Evolutionary conservation across 225 moss, liverwort and hornwort species (phyloP).

Genomic region (Sphagnum contortum): DNA sequence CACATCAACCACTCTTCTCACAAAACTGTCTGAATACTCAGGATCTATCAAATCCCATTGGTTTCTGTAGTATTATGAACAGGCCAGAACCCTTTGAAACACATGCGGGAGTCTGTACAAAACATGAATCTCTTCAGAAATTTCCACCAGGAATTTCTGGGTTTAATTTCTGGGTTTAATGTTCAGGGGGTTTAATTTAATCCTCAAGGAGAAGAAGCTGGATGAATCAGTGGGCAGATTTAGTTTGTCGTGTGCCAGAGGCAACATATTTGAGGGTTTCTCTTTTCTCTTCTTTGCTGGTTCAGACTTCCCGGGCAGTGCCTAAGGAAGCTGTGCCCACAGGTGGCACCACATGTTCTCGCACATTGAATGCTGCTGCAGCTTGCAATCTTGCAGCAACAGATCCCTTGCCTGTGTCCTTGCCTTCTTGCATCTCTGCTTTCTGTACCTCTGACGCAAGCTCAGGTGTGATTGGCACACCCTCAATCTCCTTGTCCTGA

Average conservation of each 20-base stretch:
- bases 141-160: too few relatives aligned
- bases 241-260: background rate
- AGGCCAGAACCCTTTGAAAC: too few relatives aligned
- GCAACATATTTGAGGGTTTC: slow-evolving; percentile 2
- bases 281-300: background rate
- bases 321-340: slow-evolving; percentile 11
- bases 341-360: slow-evolving; percentile 18
- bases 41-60: too few relatives aligned
- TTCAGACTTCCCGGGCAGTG: background rate
- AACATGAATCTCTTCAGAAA: too few relatives aligned
- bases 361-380: slow-evolving; percentile 19
- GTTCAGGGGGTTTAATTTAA: too few relatives aligned
- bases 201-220: too few relatives aligned
- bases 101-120: too few relatives aligned
- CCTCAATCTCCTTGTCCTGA: slow-evolving; percentile 13
- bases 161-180: too few relatives aligned
- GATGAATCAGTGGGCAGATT: too few relatives aligned
- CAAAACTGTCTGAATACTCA: too few relatives aligned
- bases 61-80: too few relatives aligned
- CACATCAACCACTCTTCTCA: too few relatives aligned
- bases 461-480: slow-evolving; percentile 17
- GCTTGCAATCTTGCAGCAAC: slow-evolving; percentile 18
- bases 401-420: slow-evolving; percentile 24
- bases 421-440: slow-evolving; percentile 13
- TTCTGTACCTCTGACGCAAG: slow-evolving; percentile 15